Evolutionary conservation across 2,329 filamentous ascomycete species (phyloP).

Genomic region (Passalora sequoiae): DNA sequence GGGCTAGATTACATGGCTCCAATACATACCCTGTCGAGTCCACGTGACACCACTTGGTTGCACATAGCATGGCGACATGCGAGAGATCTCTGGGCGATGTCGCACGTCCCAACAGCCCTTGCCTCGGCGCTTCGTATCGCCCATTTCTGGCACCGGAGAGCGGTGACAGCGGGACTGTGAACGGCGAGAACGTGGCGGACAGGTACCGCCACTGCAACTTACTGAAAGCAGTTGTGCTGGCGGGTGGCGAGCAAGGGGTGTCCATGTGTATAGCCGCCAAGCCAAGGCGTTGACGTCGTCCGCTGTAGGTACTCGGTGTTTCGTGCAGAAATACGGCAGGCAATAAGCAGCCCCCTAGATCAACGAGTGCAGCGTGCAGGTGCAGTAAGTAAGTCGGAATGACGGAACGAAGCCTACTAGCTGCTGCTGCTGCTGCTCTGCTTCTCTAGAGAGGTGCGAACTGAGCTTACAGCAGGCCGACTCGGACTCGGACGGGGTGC

Average conservation of each 20-base stretch:
- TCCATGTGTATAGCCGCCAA: conserved; percentile 1
- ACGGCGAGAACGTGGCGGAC: conserved; percentile 25
- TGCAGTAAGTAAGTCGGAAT: background rate
- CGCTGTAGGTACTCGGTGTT: background rate
- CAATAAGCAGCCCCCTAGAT: background rate
- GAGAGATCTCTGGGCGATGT: conserved; percentile 23
- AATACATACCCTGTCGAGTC: conserved; percentile 8
- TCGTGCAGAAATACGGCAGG: background rate
- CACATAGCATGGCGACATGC: conserved; percentile 16
- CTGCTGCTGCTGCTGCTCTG: no score
- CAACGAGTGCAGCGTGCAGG: background rate
- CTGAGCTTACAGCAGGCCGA: no score
- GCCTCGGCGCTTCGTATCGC: conserved; percentile 17
- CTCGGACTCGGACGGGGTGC: no score
- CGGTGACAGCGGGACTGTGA: conserved; percentile 25
- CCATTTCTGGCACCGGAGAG: conserved; percentile 17
- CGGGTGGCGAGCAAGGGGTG: background rate
- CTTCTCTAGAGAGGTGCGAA: no score
- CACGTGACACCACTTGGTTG: conserved; percentile 25
- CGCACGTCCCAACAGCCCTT: conserved; percentile 15
- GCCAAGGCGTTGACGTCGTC: background rate
- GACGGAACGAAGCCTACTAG: no score
- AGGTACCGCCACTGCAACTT: conserved; percentile 8
- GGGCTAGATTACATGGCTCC: conserved; percentile 12
- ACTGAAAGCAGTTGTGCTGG: conserved; percentile 4